A percentile compares a stretch with the other conserved stretches of the same genome.
These are phyloP conservation scores for Bipolaris gigantea DNA, from an alignment of 2,329 filamentous ascomycete genomes.

Conservation along the genomic window DNA sequence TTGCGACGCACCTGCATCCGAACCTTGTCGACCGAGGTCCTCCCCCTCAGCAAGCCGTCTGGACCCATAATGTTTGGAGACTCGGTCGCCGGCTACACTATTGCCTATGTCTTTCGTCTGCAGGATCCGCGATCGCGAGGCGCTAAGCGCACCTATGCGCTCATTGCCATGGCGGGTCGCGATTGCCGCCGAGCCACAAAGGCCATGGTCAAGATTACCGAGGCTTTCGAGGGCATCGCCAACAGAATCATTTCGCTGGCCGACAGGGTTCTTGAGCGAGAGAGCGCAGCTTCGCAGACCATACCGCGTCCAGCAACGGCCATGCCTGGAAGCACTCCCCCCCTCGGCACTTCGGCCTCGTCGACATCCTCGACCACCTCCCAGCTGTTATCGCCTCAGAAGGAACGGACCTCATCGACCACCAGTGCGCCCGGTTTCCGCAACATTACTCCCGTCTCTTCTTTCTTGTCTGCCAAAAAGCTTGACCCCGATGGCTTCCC, in stretches of 20 bases:
- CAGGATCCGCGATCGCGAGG: constrained; percentile 61
- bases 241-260: constrained; percentile 53
- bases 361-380: constrained; percentile 34
- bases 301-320: constrained; percentile 34
- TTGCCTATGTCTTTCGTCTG: constrained; percentile 62
- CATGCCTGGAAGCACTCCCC: constrained; percentile 33
- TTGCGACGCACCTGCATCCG: constrained; percentile 61
- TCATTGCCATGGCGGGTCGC: constrained; percentile 59
- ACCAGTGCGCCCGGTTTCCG: constrained; percentile 39
- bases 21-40: constrained; percentile 59
- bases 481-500: constrained; percentile 60
- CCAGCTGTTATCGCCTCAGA: constrained; percentile 33
- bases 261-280: constrained; percentile 44
- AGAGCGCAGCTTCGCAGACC: constrained; percentile 32
- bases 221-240: constrained; percentile 57
- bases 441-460: constrained; percentile 59
- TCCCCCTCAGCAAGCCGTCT: constrained; percentile 59
- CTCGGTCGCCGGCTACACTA: constrained; percentile 58
- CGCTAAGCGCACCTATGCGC: constrained; percentile 59
- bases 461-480: constrained; percentile 59
- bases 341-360: constrained; percentile 35
- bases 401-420: constrained; percentile 34
- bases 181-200: constrained; percentile 56
- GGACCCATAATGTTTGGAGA: constrained; percentile 63
- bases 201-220: constrained; percentile 46